These are phyloP conservation scores for Neolentinus lepideus DNA, from an alignment of 1,284 basidiomycete species.

Conservation along the genomic window DNA sequence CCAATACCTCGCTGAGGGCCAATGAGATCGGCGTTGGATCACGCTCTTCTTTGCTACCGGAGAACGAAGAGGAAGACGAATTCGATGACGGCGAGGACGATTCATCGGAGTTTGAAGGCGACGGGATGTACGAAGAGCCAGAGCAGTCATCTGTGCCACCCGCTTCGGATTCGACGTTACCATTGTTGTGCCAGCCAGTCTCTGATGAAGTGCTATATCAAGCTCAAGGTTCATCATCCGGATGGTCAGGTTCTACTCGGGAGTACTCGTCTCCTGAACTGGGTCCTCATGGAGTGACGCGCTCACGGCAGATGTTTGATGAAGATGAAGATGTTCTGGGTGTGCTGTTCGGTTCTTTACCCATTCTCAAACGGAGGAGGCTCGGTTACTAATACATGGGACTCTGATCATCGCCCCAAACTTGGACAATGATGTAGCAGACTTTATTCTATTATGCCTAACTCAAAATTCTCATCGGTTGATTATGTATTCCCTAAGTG, in stretches of 20 bases:
- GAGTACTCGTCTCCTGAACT: not conserved
- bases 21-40: not conserved
- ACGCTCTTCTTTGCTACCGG: too few relatives aligned
- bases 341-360: not conserved
- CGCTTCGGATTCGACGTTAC: not conserved
- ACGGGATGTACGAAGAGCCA: not conserved
- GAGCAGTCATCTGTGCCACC: not conserved
- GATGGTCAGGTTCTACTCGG: not conserved
- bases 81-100: constrained; percentile 1
- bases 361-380: not conserved
- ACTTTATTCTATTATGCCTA: not conserved
- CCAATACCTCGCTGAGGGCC: not conserved
- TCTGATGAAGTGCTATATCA: not conserved
- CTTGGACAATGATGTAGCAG: not conserved
- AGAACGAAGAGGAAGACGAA: constrained; percentile 5
- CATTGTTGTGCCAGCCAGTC: not conserved
- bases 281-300: not conserved
- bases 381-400: not conserved
- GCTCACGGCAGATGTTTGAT: not conserved
- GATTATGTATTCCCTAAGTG: not conserved
- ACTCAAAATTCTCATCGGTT: not conserved
- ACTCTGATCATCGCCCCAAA: not conserved
- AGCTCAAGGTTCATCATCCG: not conserved
- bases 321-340: not conserved
- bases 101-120: not conserved